Evolutionary conservation across 1,284 basidiomycete genomes (phyloP), one percentile per base, ranked within the genome.

Genomic region (Ganoderma leucocontextum): DNA sequence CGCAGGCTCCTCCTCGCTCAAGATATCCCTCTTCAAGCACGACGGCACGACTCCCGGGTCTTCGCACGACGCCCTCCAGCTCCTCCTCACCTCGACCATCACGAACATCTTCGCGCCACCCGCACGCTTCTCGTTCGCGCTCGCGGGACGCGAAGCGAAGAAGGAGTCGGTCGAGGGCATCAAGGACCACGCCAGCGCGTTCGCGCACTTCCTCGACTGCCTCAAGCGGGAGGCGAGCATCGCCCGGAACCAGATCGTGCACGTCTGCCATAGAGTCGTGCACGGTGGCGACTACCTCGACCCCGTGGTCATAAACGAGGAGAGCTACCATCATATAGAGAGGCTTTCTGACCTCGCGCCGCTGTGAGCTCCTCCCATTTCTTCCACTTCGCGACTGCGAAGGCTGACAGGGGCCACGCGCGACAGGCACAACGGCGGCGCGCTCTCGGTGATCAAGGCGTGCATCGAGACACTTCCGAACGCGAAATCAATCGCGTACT

Each of bases 261-360:
- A 87, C 67, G 82, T 91, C 55, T 91, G 91, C 72, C 91, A 93
- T 76, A 85, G 89, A 39, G 91, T 95, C 60, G 95, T 97, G 1
- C 95, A 96, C 74, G 95, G 95, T 2, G 95, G 95, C 2, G 86
- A 88, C 61, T 92, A 91, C 75, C 82, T 82, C 25, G 83, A 88
- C 35, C 91, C 94, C 0, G 88, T 95, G 17, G 73, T 87, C 49
- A 89, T 96, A 68, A 89, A 81, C 75, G 85, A 85, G 75, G 84
- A 83, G 75, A 91, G 82, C 66, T 91, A 83, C 79, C 80, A 88
- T 62, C 85, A 91, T 72, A 94, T 96, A 77, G 90, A 95, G 75
- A 84, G 84, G 52, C 82, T 96, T 13, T 91, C 90, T 5, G 90
- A 91, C 71, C 89, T 97, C 62, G 94, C 95, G 1, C 95, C 95